Base-by-base conservation (phyloP, 2,329 filamentous ascomycete species). In the Nemania sp. region DNA sequence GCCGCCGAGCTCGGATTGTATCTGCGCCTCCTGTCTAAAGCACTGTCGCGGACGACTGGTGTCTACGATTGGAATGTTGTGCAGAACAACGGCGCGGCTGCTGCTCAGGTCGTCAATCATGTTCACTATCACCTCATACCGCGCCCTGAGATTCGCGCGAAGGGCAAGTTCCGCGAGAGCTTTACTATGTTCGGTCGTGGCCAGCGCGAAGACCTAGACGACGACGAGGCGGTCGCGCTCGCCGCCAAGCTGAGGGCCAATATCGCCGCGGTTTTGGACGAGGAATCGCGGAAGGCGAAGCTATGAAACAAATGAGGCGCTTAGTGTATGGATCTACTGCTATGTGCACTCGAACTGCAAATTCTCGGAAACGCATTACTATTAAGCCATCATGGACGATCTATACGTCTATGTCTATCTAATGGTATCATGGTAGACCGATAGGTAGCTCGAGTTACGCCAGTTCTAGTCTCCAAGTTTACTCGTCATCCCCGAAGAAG, bases 51-150 rank as follows among this genome's bases (percentile, higher is more conserved):
- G 46, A 83, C 85, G 0, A 89, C 86, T 2, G 88, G 86, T 8
- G 82, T 90, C 1, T 79, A 78, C 45, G 92, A 97, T 73, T 97
- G 93, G 88, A 99, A 99, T 72, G 85, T 97, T 24, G 90, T 97
- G 50, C 93, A 97, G 76, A 97, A 97, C 70, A 97, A 97, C 64
- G 91, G 93, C 14, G 86, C 86, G 3, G 84, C 91, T 26, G 93
- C 93, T 2, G 91, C 91, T 2, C 93, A 97, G 74, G 91, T 96
- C 14, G 91, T 97, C 2, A 88, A 89, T 19, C 93, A 97, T 71
- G 87, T 95, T 43, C 93, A 99, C 72, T 97, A 95, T 70, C 94
- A 99, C 65, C 81, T 97, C 47, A 95, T 99, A 28, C 93, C 93
- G 0, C 77, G 93, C 31, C 91, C 92, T 0, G 84, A 88, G 73